Evolutionary conservation across 306 rosid species (phyloP), one percentile per base, ranked within the genome.

Genomic region (Cicer chorassanicum): DNA sequence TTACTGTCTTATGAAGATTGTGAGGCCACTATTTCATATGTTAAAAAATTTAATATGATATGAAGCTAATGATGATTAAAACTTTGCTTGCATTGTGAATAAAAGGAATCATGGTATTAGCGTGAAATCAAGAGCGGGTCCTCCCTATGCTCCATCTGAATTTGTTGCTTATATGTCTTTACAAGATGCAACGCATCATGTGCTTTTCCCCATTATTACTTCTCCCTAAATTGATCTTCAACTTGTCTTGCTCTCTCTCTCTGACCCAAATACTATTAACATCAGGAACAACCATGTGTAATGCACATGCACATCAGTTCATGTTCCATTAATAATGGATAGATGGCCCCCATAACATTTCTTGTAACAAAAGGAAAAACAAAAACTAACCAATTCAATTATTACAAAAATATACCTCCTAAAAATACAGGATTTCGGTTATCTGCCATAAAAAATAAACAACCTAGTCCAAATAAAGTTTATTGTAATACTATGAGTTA

Each of bases 301-400:
- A 16, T 57, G 84, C 88, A 88, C 90, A 80, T 90, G 87, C 73
- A 76, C 64, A 16, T 78, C 81, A 53, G 19, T 74, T 60, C 83
- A 74, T 75, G 81, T 53, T 74, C 81, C 54, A 43, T 74, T 10
- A 42, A 81, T 45, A 59, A 54, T 43, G 45, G 70, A 40, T 53
- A 3, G 6, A 29, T 59, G 65, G 62, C 53, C 36, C 57, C 65
- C 48, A 29, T 18, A 50, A 50, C 67, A 49, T 70, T 65, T 71
- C 80, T 65, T 11, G 55, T 8, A 65, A 13, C 72, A 53, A 42
- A 75, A 70, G 65, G 65, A 39, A 61, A 71, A 70, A 56, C 2
- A 12, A 34, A 6, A 19, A 42, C 15, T 6, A 63, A 15, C 62
- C 53, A 57, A 21, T 45, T 60, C 29, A 36, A 77, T 44, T 68